phyloP scores from a whole-genome alignment of 129 eudicot genomes.

The Flaveria brownii region DNA sequence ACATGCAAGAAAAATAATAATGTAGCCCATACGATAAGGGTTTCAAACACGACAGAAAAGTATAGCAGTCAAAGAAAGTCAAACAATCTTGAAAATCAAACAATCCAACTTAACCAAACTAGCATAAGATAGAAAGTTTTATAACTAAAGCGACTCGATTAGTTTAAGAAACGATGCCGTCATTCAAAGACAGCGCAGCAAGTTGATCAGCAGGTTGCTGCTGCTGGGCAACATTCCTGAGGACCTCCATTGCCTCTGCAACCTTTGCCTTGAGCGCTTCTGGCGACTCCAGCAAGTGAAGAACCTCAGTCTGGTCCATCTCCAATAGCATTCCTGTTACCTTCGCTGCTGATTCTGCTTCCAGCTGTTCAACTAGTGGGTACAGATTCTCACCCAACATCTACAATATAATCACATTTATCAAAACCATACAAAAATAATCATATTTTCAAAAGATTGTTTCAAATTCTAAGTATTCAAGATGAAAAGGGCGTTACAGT shows the following conservation, averaged over 20 bases:
- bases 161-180: neutral
- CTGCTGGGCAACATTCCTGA: conserved; percentile 21
- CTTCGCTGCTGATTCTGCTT: conserved; percentile 16
- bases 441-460: neutral
- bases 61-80: neutral
- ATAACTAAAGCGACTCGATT: neutral
- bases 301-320: conserved; percentile 18
- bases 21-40: neutral
- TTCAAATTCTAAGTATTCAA: neutral
- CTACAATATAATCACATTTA: neutral
- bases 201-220: conserved; percentile 20
- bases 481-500: conserved; percentile 21
- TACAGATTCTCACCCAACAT: conserved; percentile 17
- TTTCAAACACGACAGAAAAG: neutral
- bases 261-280: conserved; percentile 11
- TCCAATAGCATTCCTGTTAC: conserved; percentile 15
- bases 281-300: conserved; percentile 4
- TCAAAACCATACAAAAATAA: neutral
- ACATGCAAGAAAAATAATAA: neutral
- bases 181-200: conserved; percentile 9
- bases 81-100: neutral
- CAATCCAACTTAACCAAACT: neutral
- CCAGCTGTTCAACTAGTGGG: conserved; percentile 16
- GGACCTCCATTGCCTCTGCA: conserved; percentile 21
- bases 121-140: neutral